Evolutionary conservation across 768 basidiomycete genomes (phyloP).

Genomic region (Rhodotorula paludigena): DNA sequence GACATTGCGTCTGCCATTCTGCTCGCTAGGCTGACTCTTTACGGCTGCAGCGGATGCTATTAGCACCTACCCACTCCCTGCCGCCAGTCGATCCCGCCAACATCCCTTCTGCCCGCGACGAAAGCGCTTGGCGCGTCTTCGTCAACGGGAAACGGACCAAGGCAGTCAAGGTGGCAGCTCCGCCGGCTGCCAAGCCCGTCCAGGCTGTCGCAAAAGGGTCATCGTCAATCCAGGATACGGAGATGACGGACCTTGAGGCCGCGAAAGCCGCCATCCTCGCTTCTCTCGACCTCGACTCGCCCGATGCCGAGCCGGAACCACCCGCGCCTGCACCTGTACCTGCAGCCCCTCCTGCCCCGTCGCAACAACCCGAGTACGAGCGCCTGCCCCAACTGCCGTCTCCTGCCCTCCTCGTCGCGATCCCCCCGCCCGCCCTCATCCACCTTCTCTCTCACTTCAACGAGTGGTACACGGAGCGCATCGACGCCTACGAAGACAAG

Average conservation of each 20-base stretch:
- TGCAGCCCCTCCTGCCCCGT: neutral
- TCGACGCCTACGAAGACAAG: slow-evolving; percentile 10
- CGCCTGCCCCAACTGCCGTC: slow-evolving; percentile 42
- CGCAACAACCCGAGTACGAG: slow-evolving; percentile 49
- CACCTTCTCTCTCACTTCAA: slow-evolving; percentile 28
- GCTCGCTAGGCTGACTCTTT: neutral
- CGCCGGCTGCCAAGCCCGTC: neutral
- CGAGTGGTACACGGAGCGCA: slow-evolving; percentile 28
- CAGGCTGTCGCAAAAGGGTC: too few species aligned
- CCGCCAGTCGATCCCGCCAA: neutral
- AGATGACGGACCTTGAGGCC: slow-evolving; percentile 15
- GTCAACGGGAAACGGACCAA: slow-evolving; percentile 32
- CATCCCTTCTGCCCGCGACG: slow-evolving; percentile 16
- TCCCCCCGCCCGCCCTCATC: slow-evolving; percentile 48
- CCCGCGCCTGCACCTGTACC: neutral
- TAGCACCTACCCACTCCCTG: neutral
- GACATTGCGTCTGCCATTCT: too few species aligned
- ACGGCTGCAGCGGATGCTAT: neutral
- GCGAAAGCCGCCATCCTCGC: slow-evolving; percentile 29
- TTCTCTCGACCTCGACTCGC: slow-evolving; percentile 24
- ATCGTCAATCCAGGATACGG: neutral
- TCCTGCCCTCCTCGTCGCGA: slow-evolving; percentile 53
- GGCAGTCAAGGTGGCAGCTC: neutral
- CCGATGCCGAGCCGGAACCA: neutral
- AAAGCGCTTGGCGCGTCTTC: slow-evolving; percentile 28